Percentiles rank a stretch among this genome's conserved stretches.
Conservation (phyloP, 23 red algal species). For the Pyropia yezoensis region DNA sequence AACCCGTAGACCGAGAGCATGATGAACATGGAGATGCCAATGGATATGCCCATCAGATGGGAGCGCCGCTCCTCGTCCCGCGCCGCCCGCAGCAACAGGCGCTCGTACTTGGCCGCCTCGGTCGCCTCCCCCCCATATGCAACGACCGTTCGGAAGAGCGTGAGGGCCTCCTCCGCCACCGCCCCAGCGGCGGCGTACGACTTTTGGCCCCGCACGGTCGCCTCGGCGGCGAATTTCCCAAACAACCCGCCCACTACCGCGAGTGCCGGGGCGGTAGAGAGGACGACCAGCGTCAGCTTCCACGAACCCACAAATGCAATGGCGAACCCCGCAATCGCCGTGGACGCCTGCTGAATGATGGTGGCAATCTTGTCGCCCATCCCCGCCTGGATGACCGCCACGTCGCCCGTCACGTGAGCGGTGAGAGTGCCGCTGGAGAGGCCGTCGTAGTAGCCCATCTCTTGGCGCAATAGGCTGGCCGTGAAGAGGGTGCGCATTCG, state of each 20-base stretch:
- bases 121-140: constrained; percentile 74
- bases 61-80: constrained; percentile 21
- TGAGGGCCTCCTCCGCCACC: constrained; percentile 73
- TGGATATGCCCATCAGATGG: constrained; percentile 38
- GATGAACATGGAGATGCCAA: constrained; percentile 76
- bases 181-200: constrained; percentile 71
- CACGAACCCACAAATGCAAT: constrained; percentile 47
- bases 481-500: constrained; percentile 63
- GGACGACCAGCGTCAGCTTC: constrained; percentile 62
- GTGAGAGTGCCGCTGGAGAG: constrained; percentile 58
- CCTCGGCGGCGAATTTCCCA: constrained; percentile 63
- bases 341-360: constrained; percentile 56
- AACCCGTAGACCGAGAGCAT: constrained; percentile 80
- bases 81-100: constrained; percentile 38
- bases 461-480: constrained; percentile 50
- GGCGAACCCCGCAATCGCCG: constrained; percentile 39
- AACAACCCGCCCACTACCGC: constrained; percentile 60
- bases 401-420: constrained; percentile 49
- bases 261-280: constrained; percentile 70
- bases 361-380: constrained; percentile 69
- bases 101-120: constrained; percentile 64
- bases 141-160: constrained; percentile 73
- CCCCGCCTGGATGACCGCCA: constrained; percentile 54
- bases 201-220: constrained; percentile 43
- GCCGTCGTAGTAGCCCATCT: constrained; percentile 49